Evolutionary conservation across 176 grass and related monocot species (phyloP).

Genomic region (Ampelocalamus luodianensis): DNA sequence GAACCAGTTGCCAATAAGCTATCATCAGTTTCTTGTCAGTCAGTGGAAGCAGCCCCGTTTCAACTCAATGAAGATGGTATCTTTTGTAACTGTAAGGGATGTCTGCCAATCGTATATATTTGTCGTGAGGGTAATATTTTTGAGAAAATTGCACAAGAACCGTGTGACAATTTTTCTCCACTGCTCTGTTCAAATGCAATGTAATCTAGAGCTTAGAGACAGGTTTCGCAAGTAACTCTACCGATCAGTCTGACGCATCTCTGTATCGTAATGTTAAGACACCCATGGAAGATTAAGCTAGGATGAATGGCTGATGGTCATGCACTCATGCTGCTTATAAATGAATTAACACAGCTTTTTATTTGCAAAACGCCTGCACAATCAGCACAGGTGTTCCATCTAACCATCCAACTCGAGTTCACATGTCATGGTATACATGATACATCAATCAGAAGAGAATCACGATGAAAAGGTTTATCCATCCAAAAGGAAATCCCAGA

Average conservation of each 20-base stretch:
- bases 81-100: background rate
- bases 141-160: background rate
- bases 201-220: background rate
- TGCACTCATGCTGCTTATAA: background rate
- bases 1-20: conserved; percentile 46
- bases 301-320: background rate
- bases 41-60: background rate
- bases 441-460: background rate
- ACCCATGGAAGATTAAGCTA: background rate
- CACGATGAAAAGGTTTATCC: too few species aligned
- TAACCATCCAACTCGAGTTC: background rate
- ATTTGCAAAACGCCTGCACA: background rate
- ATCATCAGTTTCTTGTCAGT: conserved; percentile 13
- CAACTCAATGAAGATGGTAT: background rate
- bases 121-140: background rate
- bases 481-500: too few species aligned
- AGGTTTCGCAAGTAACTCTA: background rate
- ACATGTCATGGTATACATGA: background rate
- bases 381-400: background rate
- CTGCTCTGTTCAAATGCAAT: background rate
- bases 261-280: background rate
- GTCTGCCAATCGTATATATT: background rate
- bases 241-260: background rate
- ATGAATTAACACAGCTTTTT: too few species aligned
- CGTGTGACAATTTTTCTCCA: background rate